Percentiles rank a stretch among this genome's conserved stretches.
Evolutionary conservation across 352 stramenopile genomes (phyloP).

Genomic region (Phytophthora meadii): DNA sequence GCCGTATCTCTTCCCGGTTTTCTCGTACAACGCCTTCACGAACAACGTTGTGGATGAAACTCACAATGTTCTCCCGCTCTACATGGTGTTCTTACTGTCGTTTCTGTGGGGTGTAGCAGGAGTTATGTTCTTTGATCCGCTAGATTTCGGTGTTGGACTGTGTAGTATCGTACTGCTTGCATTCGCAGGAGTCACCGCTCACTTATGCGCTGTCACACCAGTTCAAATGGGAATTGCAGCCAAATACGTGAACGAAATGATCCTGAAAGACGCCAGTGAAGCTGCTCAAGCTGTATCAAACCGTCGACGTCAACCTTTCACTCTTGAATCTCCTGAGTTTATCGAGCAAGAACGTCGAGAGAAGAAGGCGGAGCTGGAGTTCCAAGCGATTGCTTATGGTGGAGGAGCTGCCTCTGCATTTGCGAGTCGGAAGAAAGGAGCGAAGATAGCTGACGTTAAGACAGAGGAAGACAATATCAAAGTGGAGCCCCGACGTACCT

Average conservation of each 20-base stretch:
- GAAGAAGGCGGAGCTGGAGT: slow-evolving; percentile 83
- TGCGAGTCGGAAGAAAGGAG: slow-evolving; percentile 54
- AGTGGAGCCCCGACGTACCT: slow-evolving; percentile 35
- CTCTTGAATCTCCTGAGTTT: slow-evolving; percentile 82
- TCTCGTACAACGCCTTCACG: slow-evolving; percentile 90
- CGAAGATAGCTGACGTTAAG: slow-evolving; percentile 29
- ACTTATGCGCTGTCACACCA: slow-evolving; percentile 84
- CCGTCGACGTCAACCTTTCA: slow-evolving; percentile 70
- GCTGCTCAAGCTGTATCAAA: slow-evolving; percentile 74
- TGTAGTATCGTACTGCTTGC: slow-evolving; percentile 86
- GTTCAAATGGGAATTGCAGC: slow-evolving; percentile 88
- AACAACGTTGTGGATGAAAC: slow-evolving; percentile 93
- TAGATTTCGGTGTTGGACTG: slow-evolving; percentile 89
- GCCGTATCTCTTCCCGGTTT: slow-evolving; percentile 91
- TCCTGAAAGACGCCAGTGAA: slow-evolving; percentile 85
- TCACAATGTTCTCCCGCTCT: slow-evolving; percentile 66
- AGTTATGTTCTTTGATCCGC: slow-evolving; percentile 91
- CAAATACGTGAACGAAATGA: slow-evolving; percentile 91
- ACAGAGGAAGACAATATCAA: slow-evolving; percentile 20
- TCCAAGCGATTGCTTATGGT: slow-evolving; percentile 83
- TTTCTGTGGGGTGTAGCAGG: slow-evolving; percentile 89
- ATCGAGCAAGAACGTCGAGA: slow-evolving; percentile 73
- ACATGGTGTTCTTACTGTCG: slow-evolving; percentile 69
- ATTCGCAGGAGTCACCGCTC: slow-evolving; percentile 77
- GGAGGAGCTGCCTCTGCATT: slow-evolving; percentile 42